These are phyloP conservation scores for Annulohypoxylon bovei DNA, from an alignment of 495 filamentous ascomycete genomes.

Conservation along the genomic window DNA sequence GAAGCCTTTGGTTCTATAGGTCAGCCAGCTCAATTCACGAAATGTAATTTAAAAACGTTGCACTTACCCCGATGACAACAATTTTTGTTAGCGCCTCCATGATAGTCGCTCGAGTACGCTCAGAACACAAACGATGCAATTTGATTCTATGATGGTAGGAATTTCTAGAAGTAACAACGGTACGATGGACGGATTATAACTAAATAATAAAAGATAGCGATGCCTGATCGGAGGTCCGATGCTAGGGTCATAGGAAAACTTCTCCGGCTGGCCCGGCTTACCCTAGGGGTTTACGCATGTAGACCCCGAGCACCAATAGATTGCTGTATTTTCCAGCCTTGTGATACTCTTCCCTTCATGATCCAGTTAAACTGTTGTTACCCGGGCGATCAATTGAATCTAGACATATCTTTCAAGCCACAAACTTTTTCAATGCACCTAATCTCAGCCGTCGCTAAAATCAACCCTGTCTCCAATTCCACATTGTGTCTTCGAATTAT, in stretches of 20 bases:
- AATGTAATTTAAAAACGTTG: neutral
- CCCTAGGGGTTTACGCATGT: neutral
- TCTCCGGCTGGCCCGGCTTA: neutral
- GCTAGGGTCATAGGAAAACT: neutral
- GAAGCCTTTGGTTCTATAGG: neutral
- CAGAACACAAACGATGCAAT: no score
- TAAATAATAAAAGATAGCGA: neutral
- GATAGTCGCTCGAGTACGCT: neutral
- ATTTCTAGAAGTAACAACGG: neutral
- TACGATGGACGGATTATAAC: neutral
- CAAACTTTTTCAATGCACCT: no score
- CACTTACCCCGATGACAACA: neutral
- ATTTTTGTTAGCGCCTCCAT: neutral
- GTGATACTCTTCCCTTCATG: neutral
- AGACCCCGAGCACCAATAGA: neutral
- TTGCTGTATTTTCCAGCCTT: neutral
- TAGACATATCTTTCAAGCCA: neutral
- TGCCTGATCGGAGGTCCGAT: neutral
- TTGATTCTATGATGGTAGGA: neutral
- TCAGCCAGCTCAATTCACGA: neutral
- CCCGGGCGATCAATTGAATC: no score
- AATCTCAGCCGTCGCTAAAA: neutral
- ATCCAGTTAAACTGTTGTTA: neutral
- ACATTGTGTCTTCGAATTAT: no score
- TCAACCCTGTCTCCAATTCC: no score